Evolutionary conservation across 2,329 filamentous ascomycete species (phyloP).

Genomic region (Fusarium redolens): DNA sequence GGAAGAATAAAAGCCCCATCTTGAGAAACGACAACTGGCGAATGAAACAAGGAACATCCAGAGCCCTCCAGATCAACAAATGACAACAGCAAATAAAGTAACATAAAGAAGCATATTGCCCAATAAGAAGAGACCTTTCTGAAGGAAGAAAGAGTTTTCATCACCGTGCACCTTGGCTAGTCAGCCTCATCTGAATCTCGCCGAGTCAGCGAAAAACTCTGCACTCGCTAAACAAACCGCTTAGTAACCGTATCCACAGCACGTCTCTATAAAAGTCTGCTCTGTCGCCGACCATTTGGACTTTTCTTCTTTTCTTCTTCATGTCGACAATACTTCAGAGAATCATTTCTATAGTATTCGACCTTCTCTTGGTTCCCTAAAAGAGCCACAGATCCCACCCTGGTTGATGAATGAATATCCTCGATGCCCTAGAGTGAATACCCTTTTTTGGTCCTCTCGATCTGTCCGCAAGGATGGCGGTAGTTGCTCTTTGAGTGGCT

Average conservation of each 20-base stretch:
- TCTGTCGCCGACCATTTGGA: conserved; percentile 42
- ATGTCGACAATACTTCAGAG: conserved; percentile 76
- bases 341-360: conserved; percentile 99
- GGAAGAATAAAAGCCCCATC: not conserved
- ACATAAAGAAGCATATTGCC: not conserved
- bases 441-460: conserved; percentile 41
- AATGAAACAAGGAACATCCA: not conserved
- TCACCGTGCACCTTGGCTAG: conserved; percentile 2
- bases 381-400: conserved; percentile 90
- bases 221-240: not conserved
- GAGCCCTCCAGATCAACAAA: no score
- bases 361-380: conserved; percentile 91
- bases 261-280: conserved; percentile 25
- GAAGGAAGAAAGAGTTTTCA: not conserved
- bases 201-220: not conserved
- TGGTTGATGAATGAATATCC: conserved; percentile 69
- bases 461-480: conserved; percentile 66
- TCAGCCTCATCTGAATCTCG: conserved; percentile 5
- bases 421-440: conserved; percentile 67
- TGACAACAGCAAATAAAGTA: not conserved
- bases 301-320: conserved; percentile 63
- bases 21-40: no score
- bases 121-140: not conserved
- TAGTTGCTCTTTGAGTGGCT: conserved; percentile 26
- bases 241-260: not conserved